A percentile compares a stretch with the other conserved stretches of the same genome.
Evolutionary conservation across 192 early-diverging fungal genomes (phyloP).

Genomic region (Backusella macrospora): DNA sequence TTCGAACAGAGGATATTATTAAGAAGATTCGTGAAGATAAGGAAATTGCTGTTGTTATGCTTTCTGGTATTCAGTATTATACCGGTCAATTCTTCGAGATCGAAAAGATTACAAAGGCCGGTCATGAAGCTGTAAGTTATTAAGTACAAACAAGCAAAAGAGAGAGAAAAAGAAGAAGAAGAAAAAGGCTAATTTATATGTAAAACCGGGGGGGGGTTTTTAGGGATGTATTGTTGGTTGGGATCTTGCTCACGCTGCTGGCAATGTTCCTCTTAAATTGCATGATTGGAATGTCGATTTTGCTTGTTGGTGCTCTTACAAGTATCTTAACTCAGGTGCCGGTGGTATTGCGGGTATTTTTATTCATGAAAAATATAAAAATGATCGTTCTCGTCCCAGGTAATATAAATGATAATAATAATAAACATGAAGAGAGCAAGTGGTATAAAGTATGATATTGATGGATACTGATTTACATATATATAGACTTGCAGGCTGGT

Average conservation of each 20-base stretch:
- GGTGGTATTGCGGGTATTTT: conserved; percentile 93
- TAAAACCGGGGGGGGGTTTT: not conserved
- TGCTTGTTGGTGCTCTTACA: conserved; percentile 99
- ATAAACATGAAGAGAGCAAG: not conserved
- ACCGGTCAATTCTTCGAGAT: conserved; percentile 92
- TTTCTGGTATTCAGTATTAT: conserved; percentile 94
- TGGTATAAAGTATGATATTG: not conserved
- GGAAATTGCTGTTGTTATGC: conserved; percentile 82
- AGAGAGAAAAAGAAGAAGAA: not conserved
- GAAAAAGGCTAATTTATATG: not conserved
- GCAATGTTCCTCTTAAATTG: conserved; percentile 86
- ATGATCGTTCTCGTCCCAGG: conserved; percentile 56
- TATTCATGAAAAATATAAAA: conserved; percentile 83
- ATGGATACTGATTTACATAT: not conserved
- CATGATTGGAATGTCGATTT: conserved; percentile 98
- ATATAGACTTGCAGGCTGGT: conserved; percentile 68
- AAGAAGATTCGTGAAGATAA: conserved; percentile 71
- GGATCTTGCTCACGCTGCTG: conserved; percentile 95
- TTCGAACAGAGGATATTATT: conserved; percentile 85
- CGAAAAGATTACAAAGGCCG: conserved; percentile 79
- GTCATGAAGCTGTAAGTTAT: conserved; percentile 64
- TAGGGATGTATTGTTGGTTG: conserved; percentile 90
- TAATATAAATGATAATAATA: conserved; percentile 25
- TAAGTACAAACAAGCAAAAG: not conserved
- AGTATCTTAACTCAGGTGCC: conserved; percentile 97